Evolutionary conservation across 345 rosid species (phyloP).

Genomic region (Hypericum perforatum): DNA sequence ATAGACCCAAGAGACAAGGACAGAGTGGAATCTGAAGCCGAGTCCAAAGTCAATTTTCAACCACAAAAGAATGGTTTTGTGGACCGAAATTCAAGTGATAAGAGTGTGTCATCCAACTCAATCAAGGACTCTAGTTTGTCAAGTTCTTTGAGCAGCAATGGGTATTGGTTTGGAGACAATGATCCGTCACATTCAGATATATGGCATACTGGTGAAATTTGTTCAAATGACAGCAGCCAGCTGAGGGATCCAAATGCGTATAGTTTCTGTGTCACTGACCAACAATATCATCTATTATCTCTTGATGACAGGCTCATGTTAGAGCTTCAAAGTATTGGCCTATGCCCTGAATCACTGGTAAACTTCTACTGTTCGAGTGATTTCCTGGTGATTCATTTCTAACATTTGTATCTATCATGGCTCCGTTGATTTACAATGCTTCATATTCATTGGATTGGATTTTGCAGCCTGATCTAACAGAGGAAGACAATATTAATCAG

Average conservation of each 20-base stretch:
- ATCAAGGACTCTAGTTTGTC: conserved; percentile 54
- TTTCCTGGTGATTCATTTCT: background rate
- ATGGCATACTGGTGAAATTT: conserved; percentile 51
- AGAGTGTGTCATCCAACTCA: conserved; percentile 53
- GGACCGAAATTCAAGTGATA: conserved; percentile 64
- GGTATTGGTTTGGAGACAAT: conserved; percentile 69
- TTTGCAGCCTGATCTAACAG: conserved; percentile 84
- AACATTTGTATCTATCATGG: background rate
- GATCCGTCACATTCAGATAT: conserved; percentile 52
- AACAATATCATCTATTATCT: conserved; percentile 61
- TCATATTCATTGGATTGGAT: background rate
- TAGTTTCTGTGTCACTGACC: conserved; percentile 38
- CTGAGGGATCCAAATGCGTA: conserved; percentile 39
- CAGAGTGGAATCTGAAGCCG: conserved; percentile 86
- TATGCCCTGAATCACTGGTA: conserved; percentile 79
- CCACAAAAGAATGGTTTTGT: conserved; percentile 48
- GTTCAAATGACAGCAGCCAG: conserved; percentile 44
- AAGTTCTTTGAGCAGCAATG: conserved; percentile 58
- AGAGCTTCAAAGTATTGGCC: conserved; percentile 82
- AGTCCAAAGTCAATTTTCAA: conserved; percentile 64
- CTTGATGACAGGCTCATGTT: conserved; percentile 71
- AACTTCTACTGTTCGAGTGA: conserved; percentile 11
- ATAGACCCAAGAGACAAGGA: conserved; percentile 75
- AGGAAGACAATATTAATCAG: conserved; percentile 53
- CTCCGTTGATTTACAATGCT: background rate